Base-by-base conservation (phyloP, 345 rosid genomes). In the Litchi chinensis region DNA sequence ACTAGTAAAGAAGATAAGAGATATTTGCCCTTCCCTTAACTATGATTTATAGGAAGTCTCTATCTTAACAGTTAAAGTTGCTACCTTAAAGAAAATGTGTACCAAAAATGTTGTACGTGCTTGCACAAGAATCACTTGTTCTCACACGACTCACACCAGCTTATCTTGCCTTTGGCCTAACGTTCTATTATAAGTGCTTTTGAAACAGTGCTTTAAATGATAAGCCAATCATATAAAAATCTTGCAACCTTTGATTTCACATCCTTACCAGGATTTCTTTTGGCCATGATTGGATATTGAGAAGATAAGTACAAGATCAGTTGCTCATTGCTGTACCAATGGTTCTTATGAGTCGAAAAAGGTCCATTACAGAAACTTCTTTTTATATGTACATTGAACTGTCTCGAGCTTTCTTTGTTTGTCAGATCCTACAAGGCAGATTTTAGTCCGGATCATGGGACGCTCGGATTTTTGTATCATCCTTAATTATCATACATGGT, bases 271-370 rank as follows among this genome's bases (percentile, higher is more conserved):
- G 15, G 57, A 13, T 10, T 57, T 57, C 63, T 19, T 57, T n/a
- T 57, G 56, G 21, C 65, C 28, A 60, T 46, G 59, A 70, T 71
- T 57, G 76, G 76, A 57, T 3, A 39, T 18, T 32, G n/a, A 21
- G 50, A 41, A 39, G 65, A 59, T 68, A 68, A 68, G 24, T 10
- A 41, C 26, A 68, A 68, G 15, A 41, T 39, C 70, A 16, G 43
- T 5, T 54, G n/a, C 4, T 60, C 73, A 6, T 40, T 4, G 52
- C 15, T 12, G 3, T 26, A 72, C 67, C 62, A 71, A 21, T 40
- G 76, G 56, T 16, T 57, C 57, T 39, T n/a, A 57, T 41, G 39
- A 3, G 40, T 22, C 44, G 22, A 40, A 62, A 57, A 41, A 21
- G 22, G 28, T 4, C 54, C 43, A 1, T 54, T 32, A 32, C 37